A percentile compares a stretch with the other conserved stretches of the same genome.
Evolutionary conservation across 2,329 filamentous ascomycete genomes (phyloP).

Genomic region (Parafenestella ontariensis): DNA sequence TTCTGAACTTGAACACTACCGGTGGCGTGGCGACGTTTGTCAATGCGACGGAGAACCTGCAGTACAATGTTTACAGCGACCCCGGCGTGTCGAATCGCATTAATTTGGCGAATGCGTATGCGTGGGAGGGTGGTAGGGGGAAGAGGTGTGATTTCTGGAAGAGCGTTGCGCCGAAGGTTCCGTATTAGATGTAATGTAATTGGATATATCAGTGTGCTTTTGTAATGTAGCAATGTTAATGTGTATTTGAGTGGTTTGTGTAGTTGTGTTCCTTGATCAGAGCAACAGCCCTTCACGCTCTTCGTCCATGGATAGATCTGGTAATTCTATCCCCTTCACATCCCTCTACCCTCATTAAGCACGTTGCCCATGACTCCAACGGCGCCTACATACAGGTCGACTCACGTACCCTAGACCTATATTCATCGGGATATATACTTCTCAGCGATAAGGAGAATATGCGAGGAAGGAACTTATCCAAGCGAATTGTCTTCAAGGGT

Average conservation of each 20-base stretch:
- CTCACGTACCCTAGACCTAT: background rate
- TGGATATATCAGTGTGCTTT: constrained; percentile 1
- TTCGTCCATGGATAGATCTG: too few species aligned
- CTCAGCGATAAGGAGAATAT: background rate
- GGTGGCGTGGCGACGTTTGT: constrained; percentile 29
- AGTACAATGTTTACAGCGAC: constrained; percentile 39
- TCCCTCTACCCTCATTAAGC: too few species aligned
- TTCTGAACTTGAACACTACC: constrained; percentile 42
- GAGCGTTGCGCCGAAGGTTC: constrained; percentile 30
- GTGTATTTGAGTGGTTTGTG: background rate
- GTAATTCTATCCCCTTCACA: too few species aligned
- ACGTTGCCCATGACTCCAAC: too few species aligned
- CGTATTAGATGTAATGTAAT: constrained; percentile 17
- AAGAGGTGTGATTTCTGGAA: constrained; percentile 43
- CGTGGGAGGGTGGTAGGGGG: constrained; percentile 43
- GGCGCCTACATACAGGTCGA: too few species aligned
- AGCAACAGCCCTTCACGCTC: too few species aligned
- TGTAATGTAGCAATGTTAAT: constrained; percentile 3
- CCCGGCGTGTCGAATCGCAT: constrained; percentile 42
- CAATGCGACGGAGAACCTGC: constrained; percentile 29
- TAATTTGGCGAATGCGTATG: constrained; percentile 31
- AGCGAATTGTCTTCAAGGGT: background rate
- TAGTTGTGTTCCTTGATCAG: background rate
- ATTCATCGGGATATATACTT: background rate
- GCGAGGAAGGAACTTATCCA: too few species aligned